Evolutionary conservation across 768 basidiomycete genomes (phyloP).

Genomic region (Tremella mesenterica): DNA sequence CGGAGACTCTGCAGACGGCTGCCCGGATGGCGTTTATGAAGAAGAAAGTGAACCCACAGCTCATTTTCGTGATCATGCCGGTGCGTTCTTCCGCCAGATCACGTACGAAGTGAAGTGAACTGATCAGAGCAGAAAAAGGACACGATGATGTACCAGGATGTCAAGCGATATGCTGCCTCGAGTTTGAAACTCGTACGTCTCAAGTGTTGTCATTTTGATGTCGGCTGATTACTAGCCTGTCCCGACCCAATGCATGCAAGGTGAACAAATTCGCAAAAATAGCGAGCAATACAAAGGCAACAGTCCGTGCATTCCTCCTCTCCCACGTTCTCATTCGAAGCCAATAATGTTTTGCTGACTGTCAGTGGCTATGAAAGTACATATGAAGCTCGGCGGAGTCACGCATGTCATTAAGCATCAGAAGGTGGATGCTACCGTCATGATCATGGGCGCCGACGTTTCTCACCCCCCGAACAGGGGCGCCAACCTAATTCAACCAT

Average conservation of each 20-base stretch:
- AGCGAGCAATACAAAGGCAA: constrained; percentile 35
- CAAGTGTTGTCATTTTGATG: not conserved
- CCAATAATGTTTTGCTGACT: too few relatives aligned
- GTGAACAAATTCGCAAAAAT: constrained; percentile 14
- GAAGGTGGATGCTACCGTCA: constrained; percentile 24
- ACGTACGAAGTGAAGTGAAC: too few relatives aligned
- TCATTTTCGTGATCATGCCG: constrained; percentile 38
- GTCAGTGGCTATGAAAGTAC: constrained; percentile 44
- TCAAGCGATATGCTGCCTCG: constrained; percentile 21
- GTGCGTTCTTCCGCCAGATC: constrained; percentile 9
- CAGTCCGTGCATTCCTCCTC: too few relatives aligned
- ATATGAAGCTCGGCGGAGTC: constrained; percentile 43
- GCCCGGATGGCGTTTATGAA: constrained; percentile 27
- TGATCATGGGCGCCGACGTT: constrained; percentile 38
- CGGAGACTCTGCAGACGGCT: constrained; percentile 17
- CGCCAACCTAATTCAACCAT: constrained; percentile 24
- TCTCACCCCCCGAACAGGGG: constrained; percentile 30
- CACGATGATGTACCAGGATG: constrained; percentile 23
- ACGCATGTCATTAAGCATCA: constrained; percentile 29
- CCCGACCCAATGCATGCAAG: constrained; percentile 41
- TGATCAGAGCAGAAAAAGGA: constrained; percentile 34
- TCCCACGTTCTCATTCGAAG: too few relatives aligned
- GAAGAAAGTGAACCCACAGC: constrained; percentile 28
- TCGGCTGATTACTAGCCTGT: constrained; percentile 19
- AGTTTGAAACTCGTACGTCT: constrained; percentile 6